Conservation (phyloP, 306 rosid species). For the Cyclanthera cordifolia region DNA sequence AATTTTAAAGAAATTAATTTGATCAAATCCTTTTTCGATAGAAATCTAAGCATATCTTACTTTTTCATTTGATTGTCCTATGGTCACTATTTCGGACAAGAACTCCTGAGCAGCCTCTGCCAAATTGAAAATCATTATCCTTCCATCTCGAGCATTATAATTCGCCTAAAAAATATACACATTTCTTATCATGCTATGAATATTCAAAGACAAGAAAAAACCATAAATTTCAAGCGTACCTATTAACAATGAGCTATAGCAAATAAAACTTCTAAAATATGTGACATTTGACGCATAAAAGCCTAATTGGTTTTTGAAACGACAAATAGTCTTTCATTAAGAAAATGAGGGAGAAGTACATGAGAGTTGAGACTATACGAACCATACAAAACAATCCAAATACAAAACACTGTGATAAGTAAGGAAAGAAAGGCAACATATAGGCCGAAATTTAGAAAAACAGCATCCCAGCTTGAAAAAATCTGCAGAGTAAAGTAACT, state of each 20-base stretch:
- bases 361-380: no score
- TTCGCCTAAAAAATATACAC: slow-evolving; percentile 41
- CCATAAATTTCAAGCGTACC: not conserved
- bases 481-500: no score
- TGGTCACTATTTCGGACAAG: slow-evolving; percentile 66
- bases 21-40: slow-evolving; percentile 12
- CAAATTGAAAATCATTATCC: slow-evolving; percentile 85
- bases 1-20: not conserved
- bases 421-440: no score
- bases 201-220: not conserved
- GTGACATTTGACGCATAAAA: no score
- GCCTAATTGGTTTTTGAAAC: no score
- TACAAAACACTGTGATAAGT: no score
- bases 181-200: not conserved
- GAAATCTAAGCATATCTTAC: slow-evolving; percentile 28
- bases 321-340: no score
- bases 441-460: no score
- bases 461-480: no score
- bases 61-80: slow-evolving; percentile 36
- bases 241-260: not conserved
- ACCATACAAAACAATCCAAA: no score
- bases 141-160: slow-evolving; percentile 83
- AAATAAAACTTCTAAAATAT: not conserved
- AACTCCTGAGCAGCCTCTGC: slow-evolving; percentile 98
- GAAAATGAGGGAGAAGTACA: no score